Conservation (phyloP, 106 monocot genomes). For the Allium fistulosum region DNA sequence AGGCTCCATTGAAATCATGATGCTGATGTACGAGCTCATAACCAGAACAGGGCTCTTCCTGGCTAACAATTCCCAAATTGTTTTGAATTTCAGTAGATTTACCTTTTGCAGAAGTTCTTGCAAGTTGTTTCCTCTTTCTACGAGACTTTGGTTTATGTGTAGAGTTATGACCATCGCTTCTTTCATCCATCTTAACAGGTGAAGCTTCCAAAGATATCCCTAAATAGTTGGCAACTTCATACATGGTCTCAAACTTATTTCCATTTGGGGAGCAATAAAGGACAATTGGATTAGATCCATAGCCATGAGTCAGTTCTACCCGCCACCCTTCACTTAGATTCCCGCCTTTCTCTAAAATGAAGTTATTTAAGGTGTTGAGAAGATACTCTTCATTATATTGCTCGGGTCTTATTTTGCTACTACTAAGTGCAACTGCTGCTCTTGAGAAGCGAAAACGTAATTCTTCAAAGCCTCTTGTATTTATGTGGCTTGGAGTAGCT, state of each 20-base stretch:
- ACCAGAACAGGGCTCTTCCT: conserved; percentile 27
- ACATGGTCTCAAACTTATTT: conserved; percentile 66
- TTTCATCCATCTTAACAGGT: conserved; percentile 38
- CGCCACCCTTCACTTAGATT: conserved; percentile 54
- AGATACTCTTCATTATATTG: conserved; percentile 21
- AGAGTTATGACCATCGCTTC: conserved; percentile 27
- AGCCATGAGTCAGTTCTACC: conserved; percentile 28
- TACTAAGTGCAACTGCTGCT: conserved; percentile 9
- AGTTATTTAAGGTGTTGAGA: conserved; percentile 38
- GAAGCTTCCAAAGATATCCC: conserved; percentile 24
- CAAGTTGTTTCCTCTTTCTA: conserved; percentile 50
- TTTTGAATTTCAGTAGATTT: conserved; percentile 31
- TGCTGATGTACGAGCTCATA: conserved; percentile 18
- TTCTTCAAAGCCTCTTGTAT: conserved; percentile 12
- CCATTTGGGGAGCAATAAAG: conserved; percentile 68
- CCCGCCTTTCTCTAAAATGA: conserved; percentile 43
- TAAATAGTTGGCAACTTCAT: conserved; percentile 68
- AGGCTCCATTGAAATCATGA: conserved; percentile 16
- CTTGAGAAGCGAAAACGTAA: conserved; percentile 15
- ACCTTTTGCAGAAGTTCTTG: conserved; percentile 30
- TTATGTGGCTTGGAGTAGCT: conserved; percentile 6
- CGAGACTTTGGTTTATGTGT: conserved; percentile 29
- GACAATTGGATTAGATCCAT: conserved; percentile 17
- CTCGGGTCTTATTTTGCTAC: conserved; percentile 11
- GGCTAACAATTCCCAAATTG: conserved; percentile 9